These are phyloP conservation scores for Fraxinus sp. DNA, from an alignment of 305 asterid genomes.

Conservation along the genomic window DNA sequence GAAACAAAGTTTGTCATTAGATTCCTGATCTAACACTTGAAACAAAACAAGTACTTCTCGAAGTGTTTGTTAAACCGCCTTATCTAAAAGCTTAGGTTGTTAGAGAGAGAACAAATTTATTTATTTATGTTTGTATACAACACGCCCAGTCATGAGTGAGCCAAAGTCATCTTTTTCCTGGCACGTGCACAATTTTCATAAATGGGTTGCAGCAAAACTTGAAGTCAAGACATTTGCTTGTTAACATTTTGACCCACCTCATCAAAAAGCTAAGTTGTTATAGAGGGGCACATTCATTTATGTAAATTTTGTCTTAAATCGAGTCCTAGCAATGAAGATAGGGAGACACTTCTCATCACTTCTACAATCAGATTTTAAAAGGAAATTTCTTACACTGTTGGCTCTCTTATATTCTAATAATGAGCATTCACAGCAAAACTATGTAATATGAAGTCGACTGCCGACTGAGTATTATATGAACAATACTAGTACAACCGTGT, in stretches of 20 bases:
- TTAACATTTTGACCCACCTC: background rate
- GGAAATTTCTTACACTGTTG: background rate
- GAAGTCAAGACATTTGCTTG: background rate
- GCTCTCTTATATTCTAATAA: background rate
- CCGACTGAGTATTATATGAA: background rate
- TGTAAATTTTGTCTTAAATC: background rate
- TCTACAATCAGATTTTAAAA: conserved; percentile 7
- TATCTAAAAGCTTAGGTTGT: background rate
- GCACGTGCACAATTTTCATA: background rate
- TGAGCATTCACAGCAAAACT: background rate
- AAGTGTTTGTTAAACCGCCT: background rate
- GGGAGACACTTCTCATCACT: background rate
- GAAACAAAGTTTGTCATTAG: conserved; percentile 26
- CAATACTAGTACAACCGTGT: background rate
- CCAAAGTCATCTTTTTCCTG: background rate
- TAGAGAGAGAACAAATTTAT: background rate
- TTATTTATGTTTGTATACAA: background rate
- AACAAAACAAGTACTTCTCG: conserved; percentile 2
- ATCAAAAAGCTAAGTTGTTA: background rate
- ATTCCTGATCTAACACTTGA: conserved; percentile 7
- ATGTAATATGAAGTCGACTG: background rate
- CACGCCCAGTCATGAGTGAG: background rate
- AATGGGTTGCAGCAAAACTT: background rate
- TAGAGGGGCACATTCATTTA: background rate
- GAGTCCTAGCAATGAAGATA: background rate